Conservation (phyloP, 2,329 filamentous ascomycete genomes). For the Phyllosticta citribraziliensis region DNA sequence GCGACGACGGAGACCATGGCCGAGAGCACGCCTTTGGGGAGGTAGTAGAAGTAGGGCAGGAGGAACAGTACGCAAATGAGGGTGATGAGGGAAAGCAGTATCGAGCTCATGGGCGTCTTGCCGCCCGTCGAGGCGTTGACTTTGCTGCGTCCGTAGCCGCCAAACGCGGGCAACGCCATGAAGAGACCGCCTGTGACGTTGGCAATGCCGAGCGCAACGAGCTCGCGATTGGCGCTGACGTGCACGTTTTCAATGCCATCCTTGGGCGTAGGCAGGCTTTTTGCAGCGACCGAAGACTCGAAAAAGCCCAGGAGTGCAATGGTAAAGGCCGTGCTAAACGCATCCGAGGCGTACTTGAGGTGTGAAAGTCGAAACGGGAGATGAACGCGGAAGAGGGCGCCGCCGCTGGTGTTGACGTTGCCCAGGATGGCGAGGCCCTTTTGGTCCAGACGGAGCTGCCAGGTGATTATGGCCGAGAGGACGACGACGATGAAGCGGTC, state of each 20-base stretch:
- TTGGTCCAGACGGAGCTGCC: conserved; percentile 65
- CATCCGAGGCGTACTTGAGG: conserved; percentile 72
- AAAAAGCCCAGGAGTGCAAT: conserved; percentile 97
- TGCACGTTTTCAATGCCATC: conserved; percentile 66
- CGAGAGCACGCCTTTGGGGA: conserved; percentile 92
- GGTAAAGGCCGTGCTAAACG: conserved; percentile 83
- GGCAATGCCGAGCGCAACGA: conserved; percentile 81
- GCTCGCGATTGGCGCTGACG: conserved; percentile 82
- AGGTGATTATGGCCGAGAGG: conserved; percentile 69
- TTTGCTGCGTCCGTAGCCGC: conserved; percentile 91
- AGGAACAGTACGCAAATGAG: conserved; percentile 72
- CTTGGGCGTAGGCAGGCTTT: conserved; percentile 50
- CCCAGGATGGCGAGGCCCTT: conserved; percentile 78
- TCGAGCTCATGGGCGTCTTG: conserved; percentile 84
- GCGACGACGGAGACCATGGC: conserved; percentile 94
- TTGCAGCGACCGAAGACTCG: conserved; percentile 91
- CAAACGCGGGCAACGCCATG: conserved; percentile 86
- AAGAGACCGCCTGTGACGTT: conserved; percentile 90
- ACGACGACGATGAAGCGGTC: conserved; percentile 88
- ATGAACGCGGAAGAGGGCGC: conserved; percentile 65
- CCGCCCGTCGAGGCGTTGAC: conserved; percentile 89
- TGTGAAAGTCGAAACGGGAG: conserved; percentile 74
- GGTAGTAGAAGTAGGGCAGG: conserved; percentile 85
- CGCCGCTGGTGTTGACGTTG: conserved; percentile 62
- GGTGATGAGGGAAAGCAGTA: conserved; percentile 75